Conservation (phyloP, 2,329 filamentous ascomycete species). For the Corinectria fuckeliana region DNA sequence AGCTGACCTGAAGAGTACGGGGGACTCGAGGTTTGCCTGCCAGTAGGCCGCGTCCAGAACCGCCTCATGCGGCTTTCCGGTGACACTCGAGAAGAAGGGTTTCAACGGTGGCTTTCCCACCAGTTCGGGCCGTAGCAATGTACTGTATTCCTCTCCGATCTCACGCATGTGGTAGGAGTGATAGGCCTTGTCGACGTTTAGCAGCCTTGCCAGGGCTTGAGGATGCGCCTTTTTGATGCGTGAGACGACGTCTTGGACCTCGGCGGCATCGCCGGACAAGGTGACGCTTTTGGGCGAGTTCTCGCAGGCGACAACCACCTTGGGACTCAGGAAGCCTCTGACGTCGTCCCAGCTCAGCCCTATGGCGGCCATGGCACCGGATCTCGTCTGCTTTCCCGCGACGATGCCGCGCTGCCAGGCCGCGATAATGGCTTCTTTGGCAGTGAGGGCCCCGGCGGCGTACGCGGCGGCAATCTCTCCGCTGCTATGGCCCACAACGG, state of each 20-base stretch:
- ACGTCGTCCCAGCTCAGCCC: slow-evolving; percentile 42
- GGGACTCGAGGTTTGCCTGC: slow-evolving; percentile 39
- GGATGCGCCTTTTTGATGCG: slow-evolving; percentile 37
- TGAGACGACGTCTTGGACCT: slow-evolving; percentile 35
- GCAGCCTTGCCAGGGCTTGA: slow-evolving; percentile 37
- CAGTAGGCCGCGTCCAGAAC: slow-evolving; percentile 38
- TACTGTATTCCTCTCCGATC: slow-evolving; percentile 33
- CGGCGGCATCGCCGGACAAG: slow-evolving; percentile 40
- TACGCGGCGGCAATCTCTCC: slow-evolving; percentile 10
- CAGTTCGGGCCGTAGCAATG: background rate
- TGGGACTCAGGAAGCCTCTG: slow-evolving; percentile 30
- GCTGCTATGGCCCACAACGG: slow-evolving; percentile 13
- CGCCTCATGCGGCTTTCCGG: slow-evolving; percentile 20
- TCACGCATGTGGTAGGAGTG: slow-evolving; percentile 47
- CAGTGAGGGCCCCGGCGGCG: background rate
- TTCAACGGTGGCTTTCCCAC: background rate
- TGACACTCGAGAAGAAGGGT: slow-evolving; percentile 39
- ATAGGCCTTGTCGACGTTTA: slow-evolving; percentile 48
- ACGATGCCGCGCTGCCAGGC: background rate
- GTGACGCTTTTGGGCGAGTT: slow-evolving; percentile 47
- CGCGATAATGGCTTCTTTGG: background rate
- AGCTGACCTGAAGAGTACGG: slow-evolving; percentile 35
- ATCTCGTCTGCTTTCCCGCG: background rate
- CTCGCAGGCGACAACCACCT: slow-evolving; percentile 43
- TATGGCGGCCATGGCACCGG: slow-evolving; percentile 46